Evolutionary conservation across 2,329 filamentous ascomycete species (phyloP).

Genomic region (Trichophyton benhamiae): DNA sequence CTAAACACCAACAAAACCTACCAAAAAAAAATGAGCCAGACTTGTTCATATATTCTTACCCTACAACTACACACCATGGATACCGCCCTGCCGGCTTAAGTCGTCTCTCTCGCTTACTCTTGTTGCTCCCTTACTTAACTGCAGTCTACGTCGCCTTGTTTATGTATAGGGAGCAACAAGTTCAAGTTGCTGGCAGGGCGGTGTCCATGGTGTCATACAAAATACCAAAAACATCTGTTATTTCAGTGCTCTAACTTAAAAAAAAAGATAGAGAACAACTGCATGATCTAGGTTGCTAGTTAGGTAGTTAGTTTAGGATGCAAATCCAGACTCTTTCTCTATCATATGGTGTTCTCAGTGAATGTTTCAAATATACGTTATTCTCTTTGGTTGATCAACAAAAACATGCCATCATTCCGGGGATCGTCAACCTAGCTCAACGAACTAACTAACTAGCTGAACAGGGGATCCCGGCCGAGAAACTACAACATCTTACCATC

Average conservation of each 20-base stretch:
- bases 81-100: neutral
- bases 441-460: no score
- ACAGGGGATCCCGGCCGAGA: no score
- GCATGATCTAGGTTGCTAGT: neutral
- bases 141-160: neutral
- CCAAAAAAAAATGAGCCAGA: neutral
- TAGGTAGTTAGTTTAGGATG: neutral
- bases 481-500: neutral
- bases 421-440: no score
- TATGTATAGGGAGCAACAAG: neutral
- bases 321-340: neutral
- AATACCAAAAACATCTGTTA: neutral
- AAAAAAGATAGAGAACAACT: neutral
- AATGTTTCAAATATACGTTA: neutral
- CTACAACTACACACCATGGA: neutral
- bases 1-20: neutral
- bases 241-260: neutral
- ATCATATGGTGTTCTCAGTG: neutral
- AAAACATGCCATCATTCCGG: no score
- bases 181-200: neutral
- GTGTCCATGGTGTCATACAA: neutral
- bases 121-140: neutral
- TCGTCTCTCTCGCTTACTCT: neutral
- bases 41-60: neutral
- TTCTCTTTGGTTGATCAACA: no score